Evolutionary conservation across 2,329 filamentous ascomycete species (phyloP), one percentile per base, ranked within the genome.

Genomic region (Thelonectria olida): DNA sequence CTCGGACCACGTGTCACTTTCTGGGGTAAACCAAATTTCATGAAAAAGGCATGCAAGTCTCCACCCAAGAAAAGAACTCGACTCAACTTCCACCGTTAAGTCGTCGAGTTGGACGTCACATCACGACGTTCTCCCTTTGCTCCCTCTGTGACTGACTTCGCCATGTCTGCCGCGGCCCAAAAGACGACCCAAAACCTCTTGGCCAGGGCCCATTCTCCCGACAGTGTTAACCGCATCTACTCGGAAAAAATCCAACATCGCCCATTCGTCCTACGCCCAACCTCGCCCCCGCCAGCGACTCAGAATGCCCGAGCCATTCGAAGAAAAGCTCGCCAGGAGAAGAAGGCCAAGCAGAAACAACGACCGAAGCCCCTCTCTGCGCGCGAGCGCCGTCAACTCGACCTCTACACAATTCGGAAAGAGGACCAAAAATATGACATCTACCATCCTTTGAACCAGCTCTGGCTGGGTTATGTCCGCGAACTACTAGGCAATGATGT

Each of bases 381-480:
- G 1, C 88, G 90, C 20, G 86, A 96, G 73, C 93, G 94, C 68
- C 89, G 93, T 13, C 80, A 80, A 5, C 83, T 93, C 0, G 87
- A 88, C 10, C 82, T 97, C 15, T 90, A 96, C 78, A 86, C 92
- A 10, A 84, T 97, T 6, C 90, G 91, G 0, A 87, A 87, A 61
- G 79, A 84, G 34, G 87, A 90, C 57, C 77, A 79, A 31, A 75
- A 71, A 38, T 96, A 96, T 72, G 83, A 83, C 5, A 84, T 95
- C 28, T 98, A 96, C 75, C 85, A 88, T 67, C 90, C 91, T 0
- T 79, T 99, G 67, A 88, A 96, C 74, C 77, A 78, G 15, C 81
- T 99, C 65, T 99, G 96, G 96, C 78, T 89, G 36, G 89, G 86
- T 3, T 99, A 99, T 77, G 91, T 96, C 72, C 87, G 89, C 54